Evolutionary conservation across 2,329 filamentous ascomycete species (phyloP), one percentile per base, ranked within the genome.

Genomic region (Fusarium continuum): DNA sequence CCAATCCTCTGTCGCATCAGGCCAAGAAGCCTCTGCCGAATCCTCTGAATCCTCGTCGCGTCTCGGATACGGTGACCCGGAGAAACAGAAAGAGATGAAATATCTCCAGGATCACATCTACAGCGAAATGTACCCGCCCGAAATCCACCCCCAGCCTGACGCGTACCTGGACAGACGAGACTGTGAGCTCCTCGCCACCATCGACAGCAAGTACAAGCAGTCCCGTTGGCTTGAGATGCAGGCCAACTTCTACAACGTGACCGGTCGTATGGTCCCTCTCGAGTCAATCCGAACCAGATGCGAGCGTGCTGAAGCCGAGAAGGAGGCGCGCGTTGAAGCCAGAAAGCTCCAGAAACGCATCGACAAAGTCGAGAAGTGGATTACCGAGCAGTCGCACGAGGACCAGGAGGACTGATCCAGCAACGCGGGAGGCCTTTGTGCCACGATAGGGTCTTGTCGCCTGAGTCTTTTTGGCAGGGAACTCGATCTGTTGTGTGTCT

Each of bases 191-290:
- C 72, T 81, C 5, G 77, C 72, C 3, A 52, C 73, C 7, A 63
- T 78, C 3, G 73, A 77, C 23, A 73, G 72, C 55, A 71, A 72
- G 46, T 70, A 74, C 31, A 71, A 73, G 40, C 67, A 59, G 17
- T 69, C 70, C 23, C 72, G 72, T 20, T 80, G 77, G 76, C 70
- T 80, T 1, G 75, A 80, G 56, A 76, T 80, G 70, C 79, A 82
- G 58, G 76, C 78, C 25, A 76, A 75, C 43, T 80, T 81, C 49
- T 77, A 72, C 67, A 80, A 81, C 54, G 75, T 69, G 38, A 81
- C 79, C 0, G 79, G 79, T 5, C 71, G 76, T 7, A 74, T 79
- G 72, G 68, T 81, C 1, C 74, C 77, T 2, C 63, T 77, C 8
- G 72, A 75, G 28, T 64, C 75, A n/a, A 73, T 82, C 39, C 73